Percentiles rank a stretch among this genome's conserved stretches.
These are phyloP conservation scores for Dictyostelium brefeldianum DNA, from an alignment of 78 protist genomes.

Conservation along the genomic window DNA sequence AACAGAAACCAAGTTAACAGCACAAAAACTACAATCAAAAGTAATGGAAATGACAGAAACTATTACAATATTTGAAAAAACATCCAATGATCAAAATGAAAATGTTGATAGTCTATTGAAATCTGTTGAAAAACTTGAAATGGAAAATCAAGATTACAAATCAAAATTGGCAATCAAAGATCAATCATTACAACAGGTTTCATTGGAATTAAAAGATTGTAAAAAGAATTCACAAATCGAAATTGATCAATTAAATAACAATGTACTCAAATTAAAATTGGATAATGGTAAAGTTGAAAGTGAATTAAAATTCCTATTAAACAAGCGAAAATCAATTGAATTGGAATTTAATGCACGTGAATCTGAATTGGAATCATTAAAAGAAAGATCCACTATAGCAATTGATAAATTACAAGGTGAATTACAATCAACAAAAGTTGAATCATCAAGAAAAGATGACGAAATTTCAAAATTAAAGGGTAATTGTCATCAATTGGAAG, in stretches of 20 bases:
- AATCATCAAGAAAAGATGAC: not conserved
- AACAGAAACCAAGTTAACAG: not conserved
- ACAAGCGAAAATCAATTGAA: not conserved
- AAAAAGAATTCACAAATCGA: not conserved
- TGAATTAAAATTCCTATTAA: not conserved
- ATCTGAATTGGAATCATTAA: not conserved
- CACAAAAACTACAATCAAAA: not conserved
- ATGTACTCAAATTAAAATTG: not conserved
- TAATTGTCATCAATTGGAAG: not conserved
- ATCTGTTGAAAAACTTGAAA: not conserved
- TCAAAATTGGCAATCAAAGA: not conserved
- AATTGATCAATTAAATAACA: not conserved
- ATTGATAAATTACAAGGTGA: not conserved
- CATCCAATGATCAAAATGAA: not conserved
- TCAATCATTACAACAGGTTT: not conserved
- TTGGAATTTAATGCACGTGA: not conserved
- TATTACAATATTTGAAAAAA: not conserved
- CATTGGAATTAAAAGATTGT: not conserved
- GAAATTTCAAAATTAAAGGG: not conserved
- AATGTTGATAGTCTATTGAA: not conserved
- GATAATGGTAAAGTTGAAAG: constrained; percentile 5
- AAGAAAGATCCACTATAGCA: not conserved
- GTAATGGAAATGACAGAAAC: not conserved
- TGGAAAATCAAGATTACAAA: not conserved
- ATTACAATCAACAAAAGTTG: not conserved